These are phyloP conservation scores for Suhomyces bokatorum DNA, from an alignment of 1,139 yeast species.

Conservation along the genomic window DNA sequence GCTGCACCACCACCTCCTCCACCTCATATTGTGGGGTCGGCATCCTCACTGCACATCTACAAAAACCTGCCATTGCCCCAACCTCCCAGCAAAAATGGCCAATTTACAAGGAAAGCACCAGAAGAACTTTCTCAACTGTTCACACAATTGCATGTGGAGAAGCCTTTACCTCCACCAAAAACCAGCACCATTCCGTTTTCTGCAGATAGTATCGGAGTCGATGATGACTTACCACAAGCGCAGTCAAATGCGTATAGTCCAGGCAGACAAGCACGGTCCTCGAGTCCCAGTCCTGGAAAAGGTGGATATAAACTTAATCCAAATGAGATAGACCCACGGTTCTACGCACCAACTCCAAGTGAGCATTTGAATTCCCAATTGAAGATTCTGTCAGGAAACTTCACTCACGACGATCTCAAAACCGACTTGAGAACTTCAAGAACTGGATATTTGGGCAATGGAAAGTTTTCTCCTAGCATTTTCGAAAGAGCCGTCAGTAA, in stretches of 20 bases:
- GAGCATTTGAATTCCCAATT: slow-evolving; percentile 34
- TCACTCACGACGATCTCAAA: slow-evolving; percentile 23
- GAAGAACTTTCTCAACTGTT: slow-evolving; percentile 3
- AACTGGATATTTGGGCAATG: slow-evolving; percentile 29
- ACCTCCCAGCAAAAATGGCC: not conserved
- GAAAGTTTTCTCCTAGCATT: slow-evolving; percentile 43
- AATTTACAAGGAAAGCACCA: slow-evolving; percentile 2
- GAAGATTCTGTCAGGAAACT: slow-evolving; percentile 25
- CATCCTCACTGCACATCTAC: not conserved
- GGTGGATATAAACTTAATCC: slow-evolving; percentile 20
- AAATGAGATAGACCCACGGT: slow-evolving; percentile 46
- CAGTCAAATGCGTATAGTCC: slow-evolving; percentile 41
- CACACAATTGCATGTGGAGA: slow-evolving; percentile 7
- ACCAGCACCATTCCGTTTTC: slow-evolving; percentile 38
- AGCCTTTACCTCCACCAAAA: slow-evolving; percentile 7
- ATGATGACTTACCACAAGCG: slow-evolving; percentile 26
- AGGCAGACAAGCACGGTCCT: slow-evolving; percentile 36
- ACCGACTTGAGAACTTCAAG: slow-evolving; percentile 19
- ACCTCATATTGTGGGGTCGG: slow-evolving; percentile 7
- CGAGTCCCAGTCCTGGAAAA: slow-evolving; percentile 19
- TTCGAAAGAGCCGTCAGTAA: slow-evolving; percentile 25
- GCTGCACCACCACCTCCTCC: slow-evolving; percentile 10
- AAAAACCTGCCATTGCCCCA: slow-evolving; percentile 5
- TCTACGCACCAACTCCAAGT: slow-evolving; percentile 50
- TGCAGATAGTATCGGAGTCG: slow-evolving; percentile 45